Base-by-base conservation (phyloP, 1,284 basidiomycete genomes). In the Xanthoconium separans region DNA sequence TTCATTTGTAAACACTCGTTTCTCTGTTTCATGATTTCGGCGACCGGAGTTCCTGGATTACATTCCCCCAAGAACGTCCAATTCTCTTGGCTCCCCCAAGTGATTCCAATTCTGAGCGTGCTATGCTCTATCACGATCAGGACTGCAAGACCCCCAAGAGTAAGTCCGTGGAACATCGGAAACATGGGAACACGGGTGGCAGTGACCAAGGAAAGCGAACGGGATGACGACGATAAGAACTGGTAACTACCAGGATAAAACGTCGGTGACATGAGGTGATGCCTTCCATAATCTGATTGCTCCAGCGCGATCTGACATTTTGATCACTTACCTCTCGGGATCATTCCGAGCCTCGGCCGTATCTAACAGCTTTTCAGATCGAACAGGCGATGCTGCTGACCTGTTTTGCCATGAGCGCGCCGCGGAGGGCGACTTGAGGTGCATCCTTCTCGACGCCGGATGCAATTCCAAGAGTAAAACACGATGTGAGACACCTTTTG, bases 181-280 rank as follows among this genome's bases (percentile, higher is more conserved):
- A 36, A 48, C 55, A 48, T 61, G 59, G 44, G 44, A 58, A 48
- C 30, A 40, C 29, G 16, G 16, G 16, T 47, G 47, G 39, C 52
- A 33, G 47, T 42, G 47, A 42, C 40, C 31, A 37, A 54, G 44
- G 40, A 34, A 42, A 31, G 12, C 42, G 22, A 41, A 36, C 31
- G 18, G 24, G 22, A 47, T 29, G 18, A 45, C 31, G 42, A 34
- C 40, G 36, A 41, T 31, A 36, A 40, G 39, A 42, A 10, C n/a
- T 29, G 27, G 44, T 44, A 31, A 24, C 39, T 29, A 49, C 46
- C 29, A 30, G 44, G 34, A 40, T 24, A 43, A 51, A 59, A 33
- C 18, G 13, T 20, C 42, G 15, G 22, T 50, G 48, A 34, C 56
- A 33, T 39, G 54, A 11, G 27, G 47, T 39, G 16, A 37, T 40